Evolutionary conservation across 768 basidiomycete genomes (phyloP), one percentile per base, ranked within the genome.

Genomic region (Naganishia friedmannii): DNA sequence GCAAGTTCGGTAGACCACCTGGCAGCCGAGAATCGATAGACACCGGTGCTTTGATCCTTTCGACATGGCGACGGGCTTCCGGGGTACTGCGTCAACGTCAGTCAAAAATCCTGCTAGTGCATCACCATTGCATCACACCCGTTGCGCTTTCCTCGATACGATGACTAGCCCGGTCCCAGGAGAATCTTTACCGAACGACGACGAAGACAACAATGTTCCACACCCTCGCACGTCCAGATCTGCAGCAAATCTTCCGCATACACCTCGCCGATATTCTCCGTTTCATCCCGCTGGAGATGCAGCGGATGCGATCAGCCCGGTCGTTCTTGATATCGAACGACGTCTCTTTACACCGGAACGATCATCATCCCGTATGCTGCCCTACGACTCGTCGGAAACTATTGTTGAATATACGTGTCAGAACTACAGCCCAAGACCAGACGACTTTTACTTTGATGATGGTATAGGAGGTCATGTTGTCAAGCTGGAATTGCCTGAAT

Each of bases 381-480:
- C 57, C 2, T 58, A 34, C 17, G 32, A n/a, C 15, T 63, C 39
- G 1, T 26, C 42, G 7, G 60, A 29, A 15, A 37, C 15, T 28
- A 23, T 63, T 6, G 60, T 23, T 17, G 60, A 26, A 19, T 63
- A 63, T 28, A 17, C 60, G 17, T 63, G 42, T 42, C 21, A 42
- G 39, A 42, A 34, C 26, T 63, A 63, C 26, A 63, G 60, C 17
- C 39, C 60, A 4, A 39, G 60, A 9, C 60, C 60, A 17, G 60
- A 63, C 29, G 60, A 63, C 23, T 63, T 63, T 29, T 63, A 63
- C 39, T 45, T 63, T 29, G 39, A 45, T 63, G 60, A 63, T 29
- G 60, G 60, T 34, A 4, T 39, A 32, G 57, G 57, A 34, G 57
- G 57, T 19, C 34, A 58, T 37, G 57, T 45, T 23, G 28, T 42